Conservation (phyloP, 345 rosid genomes). For the Citrus glauca region DNA sequence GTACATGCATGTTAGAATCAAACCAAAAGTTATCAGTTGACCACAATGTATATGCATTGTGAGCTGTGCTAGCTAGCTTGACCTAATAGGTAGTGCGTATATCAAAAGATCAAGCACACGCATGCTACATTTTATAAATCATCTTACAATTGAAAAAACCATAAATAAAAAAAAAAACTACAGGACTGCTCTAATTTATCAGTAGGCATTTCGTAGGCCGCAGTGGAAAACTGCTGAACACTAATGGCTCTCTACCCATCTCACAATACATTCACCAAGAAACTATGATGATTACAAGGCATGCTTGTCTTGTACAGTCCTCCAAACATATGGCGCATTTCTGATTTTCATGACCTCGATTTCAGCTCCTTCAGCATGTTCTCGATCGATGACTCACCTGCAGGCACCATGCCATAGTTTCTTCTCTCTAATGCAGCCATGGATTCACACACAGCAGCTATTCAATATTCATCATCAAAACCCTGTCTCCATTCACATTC, state of each 20-base stretch:
- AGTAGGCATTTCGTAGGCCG: not conserved
- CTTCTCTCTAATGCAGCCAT: not conserved
- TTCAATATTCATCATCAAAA: too few relatives aligned
- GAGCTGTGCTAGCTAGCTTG: too few relatives aligned
- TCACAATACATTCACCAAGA: not conserved
- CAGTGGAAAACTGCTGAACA: not conserved
- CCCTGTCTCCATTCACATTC: not conserved
- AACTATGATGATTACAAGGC: not conserved
- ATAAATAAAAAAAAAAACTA: too few relatives aligned
- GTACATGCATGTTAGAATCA: too few relatives aligned
- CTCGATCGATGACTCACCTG: not conserved
- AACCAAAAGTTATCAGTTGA: too few relatives aligned
- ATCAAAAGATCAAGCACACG: too few relatives aligned
- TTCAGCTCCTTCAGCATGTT: not conserved
- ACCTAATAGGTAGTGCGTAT: too few relatives aligned
- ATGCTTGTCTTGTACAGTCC: not conserved
- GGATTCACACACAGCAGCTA: not conserved
- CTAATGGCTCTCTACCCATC: not conserved
- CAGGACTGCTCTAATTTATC: not conserved
- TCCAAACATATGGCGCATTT: not conserved
- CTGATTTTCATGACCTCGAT: not conserved
- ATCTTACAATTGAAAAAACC: too few relatives aligned
- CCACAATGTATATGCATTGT: rapidly evolving
- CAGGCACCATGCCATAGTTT: not conserved
- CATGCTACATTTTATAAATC: too few relatives aligned